These are phyloP conservation scores for Taxawa tesnikishii DNA, from an alignment of 2,329 filamentous ascomycete species.

Conservation along the genomic window DNA sequence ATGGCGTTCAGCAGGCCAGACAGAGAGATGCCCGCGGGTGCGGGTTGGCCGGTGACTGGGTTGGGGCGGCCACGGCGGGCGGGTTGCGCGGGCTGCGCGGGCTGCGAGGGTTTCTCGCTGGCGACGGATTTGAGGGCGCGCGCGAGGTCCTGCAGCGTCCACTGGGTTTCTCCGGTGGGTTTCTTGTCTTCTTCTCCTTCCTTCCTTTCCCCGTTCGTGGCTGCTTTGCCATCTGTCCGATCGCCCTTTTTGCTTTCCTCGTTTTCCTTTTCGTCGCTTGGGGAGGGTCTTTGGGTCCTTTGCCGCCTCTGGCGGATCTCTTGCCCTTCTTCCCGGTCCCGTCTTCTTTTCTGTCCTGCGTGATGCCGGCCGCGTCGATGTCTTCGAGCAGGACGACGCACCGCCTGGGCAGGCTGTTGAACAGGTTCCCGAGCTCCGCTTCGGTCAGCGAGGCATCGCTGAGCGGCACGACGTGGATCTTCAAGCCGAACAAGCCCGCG, in stretches of 20 bases:
- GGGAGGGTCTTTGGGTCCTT: too few species aligned
- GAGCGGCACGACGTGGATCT: constrained; percentile 33
- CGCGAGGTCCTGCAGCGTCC: constrained; percentile 3
- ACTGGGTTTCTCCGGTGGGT: background rate
- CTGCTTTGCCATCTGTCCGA: background rate
- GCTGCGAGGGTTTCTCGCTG: background rate
- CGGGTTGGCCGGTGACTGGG: background rate
- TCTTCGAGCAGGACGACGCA: constrained; percentile 36
- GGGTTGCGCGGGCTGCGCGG: background rate
- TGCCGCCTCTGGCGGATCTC: background rate
- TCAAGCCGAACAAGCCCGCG: constrained; percentile 34
- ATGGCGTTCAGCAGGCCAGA: constrained; percentile 74
- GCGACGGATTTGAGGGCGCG: constrained; percentile 4
- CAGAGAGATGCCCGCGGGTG: constrained; percentile 47
- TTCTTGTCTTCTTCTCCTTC: background rate
- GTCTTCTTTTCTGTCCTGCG: constrained; percentile 18
- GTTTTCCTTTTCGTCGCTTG: too few species aligned
- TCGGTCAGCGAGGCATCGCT: constrained; percentile 63
- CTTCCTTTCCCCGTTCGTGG: background rate
- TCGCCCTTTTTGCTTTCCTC: background rate
- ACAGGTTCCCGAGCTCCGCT: constrained; percentile 40
- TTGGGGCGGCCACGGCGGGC: constrained; percentile 1
- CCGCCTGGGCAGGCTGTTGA: constrained; percentile 28
- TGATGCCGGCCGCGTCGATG: constrained; percentile 34
- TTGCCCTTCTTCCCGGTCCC: background rate